A percentile compares a stretch with the other conserved stretches of the same genome.
Conservation (phyloP, 805 yeast genomes). For the Candida xiaguanensis region DNA sequence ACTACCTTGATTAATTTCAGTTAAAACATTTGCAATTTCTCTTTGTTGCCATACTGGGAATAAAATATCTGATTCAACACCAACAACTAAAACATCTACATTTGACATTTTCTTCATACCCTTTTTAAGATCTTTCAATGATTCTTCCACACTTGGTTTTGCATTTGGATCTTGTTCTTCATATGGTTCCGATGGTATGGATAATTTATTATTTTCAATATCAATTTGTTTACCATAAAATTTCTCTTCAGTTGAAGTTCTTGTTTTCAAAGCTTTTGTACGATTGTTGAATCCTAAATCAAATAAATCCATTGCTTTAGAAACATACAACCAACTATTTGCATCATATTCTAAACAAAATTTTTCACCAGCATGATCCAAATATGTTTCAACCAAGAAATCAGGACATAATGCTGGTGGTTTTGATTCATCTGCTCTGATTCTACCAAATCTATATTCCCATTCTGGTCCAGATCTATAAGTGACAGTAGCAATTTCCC, state of each 20-base stretch:
- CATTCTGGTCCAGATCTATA: slow-evolving; percentile 96
- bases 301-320: slow-evolving; percentile 93
- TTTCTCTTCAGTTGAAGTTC: slow-evolving; percentile 33
- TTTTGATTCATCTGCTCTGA: slow-evolving; percentile 71
- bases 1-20: slow-evolving; percentile 22
- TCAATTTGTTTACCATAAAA: slow-evolving; percentile 16
- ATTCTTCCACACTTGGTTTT: slow-evolving; percentile 50
- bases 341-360: slow-evolving; percentile 90
- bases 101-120: slow-evolving; percentile 66
- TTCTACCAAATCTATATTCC: slow-evolving; percentile 90
- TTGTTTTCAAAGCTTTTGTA: slow-evolving; percentile 36
- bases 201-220: slow-evolving; percentile 3
- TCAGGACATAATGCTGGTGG: slow-evolving; percentile 92
- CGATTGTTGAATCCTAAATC: slow-evolving; percentile 61
- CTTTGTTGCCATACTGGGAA: slow-evolving; percentile 95
- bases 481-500: slow-evolving; percentile 92
- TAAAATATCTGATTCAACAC: slow-evolving; percentile 88
- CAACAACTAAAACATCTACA: slow-evolving; percentile 71
- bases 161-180: slow-evolving; percentile 47
- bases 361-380: slow-evolving; percentile 94
- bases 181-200: slow-evolving; percentile 50
- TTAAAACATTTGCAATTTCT: slow-evolving; percentile 66
- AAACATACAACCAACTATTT: slow-evolving; percentile 79
- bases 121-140: slow-evolving; percentile 53
- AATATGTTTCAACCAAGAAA: slow-evolving; percentile 84